Conservation (phyloP, 2,329 filamentous ascomycete genomes). For the Penicillium sp. region DNA sequence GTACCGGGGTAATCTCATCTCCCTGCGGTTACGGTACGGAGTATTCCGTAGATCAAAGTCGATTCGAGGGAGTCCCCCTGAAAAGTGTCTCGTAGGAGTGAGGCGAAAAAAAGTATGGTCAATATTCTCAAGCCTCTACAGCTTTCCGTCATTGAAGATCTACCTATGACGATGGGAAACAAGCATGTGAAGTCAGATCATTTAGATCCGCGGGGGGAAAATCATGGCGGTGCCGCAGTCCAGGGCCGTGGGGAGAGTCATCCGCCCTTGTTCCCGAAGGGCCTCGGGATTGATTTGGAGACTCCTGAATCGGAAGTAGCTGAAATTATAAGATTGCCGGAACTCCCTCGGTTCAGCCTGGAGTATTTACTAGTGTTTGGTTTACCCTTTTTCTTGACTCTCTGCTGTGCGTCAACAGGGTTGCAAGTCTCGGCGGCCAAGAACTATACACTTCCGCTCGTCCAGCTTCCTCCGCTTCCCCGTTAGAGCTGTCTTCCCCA, state of each 20-base stretch:
- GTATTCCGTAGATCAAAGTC: no score
- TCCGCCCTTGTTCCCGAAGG: constrained; percentile 27
- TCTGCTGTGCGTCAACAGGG: background rate
- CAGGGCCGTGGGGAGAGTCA: constrained; percentile 13
- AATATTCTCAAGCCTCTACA: background rate
- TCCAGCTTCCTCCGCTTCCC: constrained; percentile 39
- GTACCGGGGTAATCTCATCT: constrained; percentile 14
- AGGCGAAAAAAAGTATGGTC: background rate
- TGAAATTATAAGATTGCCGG: constrained; percentile 15
- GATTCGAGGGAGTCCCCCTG: no score
- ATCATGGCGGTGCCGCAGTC: constrained; percentile 3
- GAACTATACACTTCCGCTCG: constrained; percentile 33
- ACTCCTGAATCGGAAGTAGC: constrained; percentile 4
- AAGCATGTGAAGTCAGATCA: constrained; percentile 24
- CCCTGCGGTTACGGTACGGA: no score
- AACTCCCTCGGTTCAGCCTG: constrained; percentile 8
- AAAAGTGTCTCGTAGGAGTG: background rate
- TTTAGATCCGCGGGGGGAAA: constrained; percentile 17
- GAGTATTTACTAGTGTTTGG: background rate
- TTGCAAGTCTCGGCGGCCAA: constrained; percentile 2
- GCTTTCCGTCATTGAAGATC: background rate
- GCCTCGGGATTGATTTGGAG: constrained; percentile 24
- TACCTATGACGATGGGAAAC: constrained; percentile 20
- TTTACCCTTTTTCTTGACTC: background rate
- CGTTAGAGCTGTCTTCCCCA: constrained; percentile 31